Conservation (phyloP, 2,329 filamentous ascomycete species). For the Penicillium italicum region DNA sequence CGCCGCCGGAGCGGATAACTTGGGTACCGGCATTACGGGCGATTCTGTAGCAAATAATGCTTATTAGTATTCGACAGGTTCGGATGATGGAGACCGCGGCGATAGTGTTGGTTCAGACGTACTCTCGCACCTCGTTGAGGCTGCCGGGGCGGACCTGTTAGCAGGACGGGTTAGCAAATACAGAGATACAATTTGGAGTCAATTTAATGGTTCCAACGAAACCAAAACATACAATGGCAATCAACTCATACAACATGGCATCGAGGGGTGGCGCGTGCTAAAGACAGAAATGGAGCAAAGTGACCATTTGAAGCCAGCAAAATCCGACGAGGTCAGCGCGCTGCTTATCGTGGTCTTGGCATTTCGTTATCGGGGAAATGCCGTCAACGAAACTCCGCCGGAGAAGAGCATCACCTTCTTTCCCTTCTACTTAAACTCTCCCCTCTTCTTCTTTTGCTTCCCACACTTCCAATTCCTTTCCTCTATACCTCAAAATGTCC, state of each 20-base stretch:
- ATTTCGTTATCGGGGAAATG: constrained; percentile 22
- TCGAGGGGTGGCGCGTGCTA: constrained; percentile 23
- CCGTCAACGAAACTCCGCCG: constrained; percentile 22
- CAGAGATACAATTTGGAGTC: neutral
- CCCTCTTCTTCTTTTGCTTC: constrained; percentile 17
- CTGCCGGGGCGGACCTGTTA: constrained; percentile 84
- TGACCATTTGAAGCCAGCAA: constrained; percentile 21
- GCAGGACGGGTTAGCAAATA: constrained; percentile 14
- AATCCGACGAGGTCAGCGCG: constrained; percentile 24
- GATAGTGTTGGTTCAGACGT: constrained; percentile 39
- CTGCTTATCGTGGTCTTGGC: constrained; percentile 31
- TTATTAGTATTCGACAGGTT: constrained; percentile 9
- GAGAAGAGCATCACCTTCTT: constrained; percentile 24
- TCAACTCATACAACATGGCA: constrained; percentile 92
- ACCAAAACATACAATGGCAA: constrained; percentile 75
- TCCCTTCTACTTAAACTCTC: constrained; percentile 29
- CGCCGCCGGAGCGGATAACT: constrained; percentile 77
- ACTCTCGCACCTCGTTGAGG: constrained; percentile 93
- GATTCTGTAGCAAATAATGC: constrained; percentile 59
- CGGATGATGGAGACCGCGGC: constrained; percentile 3
- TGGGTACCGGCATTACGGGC: constrained; percentile 78
- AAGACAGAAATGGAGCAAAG: constrained; percentile 13
- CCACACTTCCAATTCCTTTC: constrained; percentile 7
- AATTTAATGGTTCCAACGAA: neutral
- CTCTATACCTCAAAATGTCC: constrained; percentile 32